These are phyloP conservation scores for Oryza meyeriana DNA, from an alignment of 176 grass and related monocot species.

Conservation along the genomic window DNA sequence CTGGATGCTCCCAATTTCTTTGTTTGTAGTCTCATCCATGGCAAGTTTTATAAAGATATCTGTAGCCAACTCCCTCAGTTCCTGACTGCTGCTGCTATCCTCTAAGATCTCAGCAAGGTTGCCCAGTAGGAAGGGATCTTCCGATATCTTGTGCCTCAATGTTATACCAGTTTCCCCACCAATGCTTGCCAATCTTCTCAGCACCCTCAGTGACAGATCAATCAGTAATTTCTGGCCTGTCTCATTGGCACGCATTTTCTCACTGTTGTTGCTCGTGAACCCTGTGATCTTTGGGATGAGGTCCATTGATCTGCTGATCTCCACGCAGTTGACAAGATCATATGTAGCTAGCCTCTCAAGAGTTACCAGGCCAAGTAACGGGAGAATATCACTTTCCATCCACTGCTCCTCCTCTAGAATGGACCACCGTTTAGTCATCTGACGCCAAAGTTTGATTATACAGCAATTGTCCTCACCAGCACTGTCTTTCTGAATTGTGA, in stretches of 20 bases:
- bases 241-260: neutral
- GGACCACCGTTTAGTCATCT: neutral
- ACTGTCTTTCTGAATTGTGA: neutral
- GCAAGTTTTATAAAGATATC: conserved; percentile 4
- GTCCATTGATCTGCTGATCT: neutral
- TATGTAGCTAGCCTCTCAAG: neutral
- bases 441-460: neutral
- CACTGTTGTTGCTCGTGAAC: neutral
- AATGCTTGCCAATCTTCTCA: neutral
- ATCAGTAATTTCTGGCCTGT: neutral
- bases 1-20: neutral
- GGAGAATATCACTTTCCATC: neutral
- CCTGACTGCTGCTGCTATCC: neutral
- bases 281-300: conserved; percentile 19
- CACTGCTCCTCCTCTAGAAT: neutral
- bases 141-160: neutral
- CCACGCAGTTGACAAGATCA: neutral
- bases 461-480: neutral
- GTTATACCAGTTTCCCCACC: neutral
- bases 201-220: neutral
- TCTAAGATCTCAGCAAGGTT: conserved; percentile 1
- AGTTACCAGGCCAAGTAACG: neutral
- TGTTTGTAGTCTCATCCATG: neutral
- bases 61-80: neutral
- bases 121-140: neutral